These are phyloP conservation scores for Lactarius quietus DNA, from an alignment of 768 basidiomycete genomes.

Conservation along the genomic window DNA sequence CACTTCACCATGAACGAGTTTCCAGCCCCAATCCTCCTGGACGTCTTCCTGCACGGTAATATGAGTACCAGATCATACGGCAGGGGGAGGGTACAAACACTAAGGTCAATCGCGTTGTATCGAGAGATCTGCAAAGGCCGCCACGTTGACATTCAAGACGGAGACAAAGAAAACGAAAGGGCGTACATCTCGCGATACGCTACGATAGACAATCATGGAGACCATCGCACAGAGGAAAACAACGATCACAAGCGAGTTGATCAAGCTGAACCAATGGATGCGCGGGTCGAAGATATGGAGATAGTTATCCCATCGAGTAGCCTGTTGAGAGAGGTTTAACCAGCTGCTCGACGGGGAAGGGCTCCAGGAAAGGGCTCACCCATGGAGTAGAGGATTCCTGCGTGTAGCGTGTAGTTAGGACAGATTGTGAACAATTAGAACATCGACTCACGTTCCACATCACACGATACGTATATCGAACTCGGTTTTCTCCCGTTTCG, in stretches of 20 bases:
- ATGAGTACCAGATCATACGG: neutral
- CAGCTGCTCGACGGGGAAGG: neutral
- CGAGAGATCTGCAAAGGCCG: slow-evolving; percentile 63
- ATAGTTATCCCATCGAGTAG: slow-evolving; percentile 95
- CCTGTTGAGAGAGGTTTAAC: slow-evolving; percentile 42
- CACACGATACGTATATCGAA: slow-evolving; percentile 86
- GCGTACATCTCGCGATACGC: slow-evolving; percentile 81
- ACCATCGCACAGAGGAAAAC: slow-evolving; percentile 93
- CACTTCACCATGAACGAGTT: slow-evolving; percentile 93
- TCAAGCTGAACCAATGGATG: slow-evolving; percentile 95
- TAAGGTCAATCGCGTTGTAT: slow-evolving; percentile 93
- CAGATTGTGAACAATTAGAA: slow-evolving; percentile 1
- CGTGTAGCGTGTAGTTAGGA: slow-evolving; percentile 1
- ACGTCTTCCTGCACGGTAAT: slow-evolving; percentile 71
- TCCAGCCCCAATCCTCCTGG: slow-evolving; percentile 99
- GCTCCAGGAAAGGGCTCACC: slow-evolving; percentile 40
- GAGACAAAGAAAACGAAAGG: neutral
- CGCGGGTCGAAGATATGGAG: slow-evolving; percentile 90
- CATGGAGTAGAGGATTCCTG: slow-evolving; percentile 85
- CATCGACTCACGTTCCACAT: slow-evolving; percentile 68
- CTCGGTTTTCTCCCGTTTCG: slow-evolving; percentile 54
- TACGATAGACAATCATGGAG: slow-evolving; percentile 82
- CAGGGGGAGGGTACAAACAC: slow-evolving; percentile 45
- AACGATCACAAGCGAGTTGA: slow-evolving; percentile 90
- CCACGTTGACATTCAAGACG: neutral